Percentiles rank a stretch among this genome's conserved stretches.
These are phyloP conservation scores for Cicer arietinum DNA, from an alignment of 306 rosid species.

Conservation along the genomic window DNA sequence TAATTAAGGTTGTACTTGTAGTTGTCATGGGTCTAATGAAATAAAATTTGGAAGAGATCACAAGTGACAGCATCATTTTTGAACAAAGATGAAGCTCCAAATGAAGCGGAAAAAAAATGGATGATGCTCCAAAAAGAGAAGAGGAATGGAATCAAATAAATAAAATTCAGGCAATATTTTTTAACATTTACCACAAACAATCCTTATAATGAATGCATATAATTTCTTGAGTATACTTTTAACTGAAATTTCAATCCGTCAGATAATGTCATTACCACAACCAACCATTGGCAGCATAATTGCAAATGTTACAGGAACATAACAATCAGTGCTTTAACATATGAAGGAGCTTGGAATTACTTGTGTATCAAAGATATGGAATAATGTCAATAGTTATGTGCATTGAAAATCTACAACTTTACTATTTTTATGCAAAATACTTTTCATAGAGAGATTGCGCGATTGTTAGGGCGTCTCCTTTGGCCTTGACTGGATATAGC, in stretches of 20 bases:
- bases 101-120: too few species aligned
- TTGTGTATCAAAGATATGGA: constrained; percentile 23
- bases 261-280: constrained; percentile 21
- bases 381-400: constrained; percentile 2
- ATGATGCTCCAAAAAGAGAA: too few species aligned
- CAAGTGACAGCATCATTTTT: too few species aligned
- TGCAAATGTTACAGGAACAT: constrained; percentile 22
- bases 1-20: too few species aligned
- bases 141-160: too few species aligned
- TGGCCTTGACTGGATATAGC: constrained; percentile 66
- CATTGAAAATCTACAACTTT: constrained; percentile 9
- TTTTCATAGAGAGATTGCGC: constrained; percentile 64
- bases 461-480: constrained; percentile 77
- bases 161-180: too few species aligned
- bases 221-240: too few species aligned
- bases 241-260: constrained; percentile 25
- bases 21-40: too few species aligned
- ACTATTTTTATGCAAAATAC: constrained; percentile 47
- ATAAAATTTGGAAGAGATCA: too few species aligned
- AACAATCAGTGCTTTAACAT: constrained; percentile 26
- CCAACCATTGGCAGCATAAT: neutral
- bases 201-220: too few species aligned
- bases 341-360: constrained; percentile 9
- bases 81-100: too few species aligned
- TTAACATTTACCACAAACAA: too few species aligned